Evolutionary conservation across 129 eudicot species (phyloP), one percentile per base, ranked within the genome.

Genomic region (Flaveria robusta): DNA sequence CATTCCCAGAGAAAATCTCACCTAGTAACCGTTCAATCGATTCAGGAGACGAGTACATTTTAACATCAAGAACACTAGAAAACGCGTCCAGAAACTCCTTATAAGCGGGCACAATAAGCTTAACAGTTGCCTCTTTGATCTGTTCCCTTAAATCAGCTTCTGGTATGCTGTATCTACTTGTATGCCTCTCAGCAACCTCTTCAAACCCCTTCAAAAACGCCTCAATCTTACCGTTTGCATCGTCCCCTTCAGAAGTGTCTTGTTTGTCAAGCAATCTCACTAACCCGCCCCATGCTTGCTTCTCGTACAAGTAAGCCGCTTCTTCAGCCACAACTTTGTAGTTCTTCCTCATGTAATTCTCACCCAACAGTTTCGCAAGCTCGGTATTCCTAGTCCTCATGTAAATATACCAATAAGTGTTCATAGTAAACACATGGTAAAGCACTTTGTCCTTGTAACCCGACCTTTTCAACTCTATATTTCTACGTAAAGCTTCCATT

Each of bases 321-420:
- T 91, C 94, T 70, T 91, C 94, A 0, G 97, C 97, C 3, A 85
- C 90, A 22, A 85, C 68, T 83, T 88, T 88, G 78, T 88, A 91
- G 14, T 81, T 86, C 82, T 88, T 88, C 74, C 79, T 91, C 97
- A 91, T 81, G 75, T 91, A 88, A 13, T 74, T 58, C 63, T 91
- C 94, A 22, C 97, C 94, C 74, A 91, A 14, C 46, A 91, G 72
- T 74, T 81, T 88, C 83, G 85, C 91, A 0, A 91, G 87, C 45
- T 91, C 94, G 0, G 94, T 76, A 22, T 85, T 88, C 34, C 87
- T 65, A 0, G 89, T 76, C 79, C 97, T 74, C 94, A 91, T 91
- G 86, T 91, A 91, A 41, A 91, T 91, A 75, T 88, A 91, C 97
- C 97, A 91, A 11, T 91, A 88, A 0, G 88, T 86, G 74, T 91